Percentiles rank a stretch among this genome's conserved stretches.
phyloP scores from a whole-genome alignment of 371 early-diverging fungal genomes.

The Actinomucor elegans region DNA sequence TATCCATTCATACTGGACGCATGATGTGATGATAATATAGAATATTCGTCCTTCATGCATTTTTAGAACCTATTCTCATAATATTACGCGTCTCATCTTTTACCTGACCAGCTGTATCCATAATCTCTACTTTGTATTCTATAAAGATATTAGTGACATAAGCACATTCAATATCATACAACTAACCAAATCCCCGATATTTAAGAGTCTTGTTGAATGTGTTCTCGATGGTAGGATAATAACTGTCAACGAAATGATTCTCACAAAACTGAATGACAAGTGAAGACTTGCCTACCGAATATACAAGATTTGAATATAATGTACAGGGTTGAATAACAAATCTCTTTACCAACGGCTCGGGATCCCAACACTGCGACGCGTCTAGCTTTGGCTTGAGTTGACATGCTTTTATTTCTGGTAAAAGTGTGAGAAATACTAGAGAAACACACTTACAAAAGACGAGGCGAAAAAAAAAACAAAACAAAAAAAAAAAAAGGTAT shows the following conservation, averaged over 20 bases:
- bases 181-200: conserved; percentile 67
- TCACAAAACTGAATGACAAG: conserved; percentile 93
- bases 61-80: not conserved
- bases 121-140: conserved; percentile 87
- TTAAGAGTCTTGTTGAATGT: conserved; percentile 86
- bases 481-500: no score
- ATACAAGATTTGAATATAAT: not conserved
- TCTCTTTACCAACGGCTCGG: conserved; percentile 82
- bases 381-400: conserved; percentile 50
- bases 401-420: not conserved
- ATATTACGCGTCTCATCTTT: conserved; percentile 20
- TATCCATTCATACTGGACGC: conserved; percentile 93
- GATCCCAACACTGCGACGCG: conserved; percentile 81
- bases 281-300: conserved; percentile 77
- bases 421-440: not conserved
- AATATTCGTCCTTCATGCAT: conserved; percentile 80
- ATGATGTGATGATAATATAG: conserved; percentile 87
- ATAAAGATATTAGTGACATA: not conserved
- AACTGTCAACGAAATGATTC: conserved; percentile 88
- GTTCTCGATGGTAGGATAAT: conserved; percentile 85
- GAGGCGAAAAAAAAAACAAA: no score
- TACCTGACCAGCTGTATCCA: conserved; percentile 94
- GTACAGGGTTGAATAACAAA: no score
- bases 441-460: no score
- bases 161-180: not conserved